Conservation (phyloP, 352 stramenopile species). For the Peronospora tabacina region DNA sequence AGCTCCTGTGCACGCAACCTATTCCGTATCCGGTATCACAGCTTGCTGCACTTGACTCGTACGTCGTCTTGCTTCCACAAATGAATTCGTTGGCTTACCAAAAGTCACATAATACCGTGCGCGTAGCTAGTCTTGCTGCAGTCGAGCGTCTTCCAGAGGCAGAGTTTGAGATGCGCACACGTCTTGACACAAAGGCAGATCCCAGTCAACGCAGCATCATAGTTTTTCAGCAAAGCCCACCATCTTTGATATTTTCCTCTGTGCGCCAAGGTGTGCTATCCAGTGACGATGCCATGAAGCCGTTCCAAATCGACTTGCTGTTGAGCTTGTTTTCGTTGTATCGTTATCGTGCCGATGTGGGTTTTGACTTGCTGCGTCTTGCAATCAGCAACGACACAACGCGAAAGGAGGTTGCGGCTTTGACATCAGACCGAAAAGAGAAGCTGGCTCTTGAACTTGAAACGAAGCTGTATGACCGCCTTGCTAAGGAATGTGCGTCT, state of each 20-base stretch:
- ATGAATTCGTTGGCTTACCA: constrained; percentile 15
- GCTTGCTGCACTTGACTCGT: constrained; percentile 68
- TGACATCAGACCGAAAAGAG: constrained; percentile 37
- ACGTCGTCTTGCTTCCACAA: constrained; percentile 59
- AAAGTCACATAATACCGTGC: constrained; percentile 33
- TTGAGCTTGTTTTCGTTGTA: constrained; percentile 81
- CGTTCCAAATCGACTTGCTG: constrained; percentile 64
- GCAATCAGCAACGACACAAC: constrained; percentile 18
- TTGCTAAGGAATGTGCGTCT: constrained; percentile 58
- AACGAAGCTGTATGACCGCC: constrained; percentile 63
- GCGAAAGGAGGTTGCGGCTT: constrained; percentile 9
- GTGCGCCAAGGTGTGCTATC: constrained; percentile 38
- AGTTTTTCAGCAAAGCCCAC: constrained; percentile 71
- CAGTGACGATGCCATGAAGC: constrained; percentile 19
- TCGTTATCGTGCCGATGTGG: constrained; percentile 77
- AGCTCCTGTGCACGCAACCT: constrained; percentile 57
- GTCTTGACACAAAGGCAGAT: constrained; percentile 5
- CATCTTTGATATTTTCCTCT: constrained; percentile 61
- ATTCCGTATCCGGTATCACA: constrained; percentile 49
- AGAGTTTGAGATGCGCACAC: constrained; percentile 52
- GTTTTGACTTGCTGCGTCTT: constrained; percentile 38
- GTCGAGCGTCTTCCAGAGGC: constrained; percentile 37
- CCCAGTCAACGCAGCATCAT: constrained; percentile 31
- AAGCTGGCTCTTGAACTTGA: constrained; percentile 56
- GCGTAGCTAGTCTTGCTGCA: constrained; percentile 34